These are phyloP conservation scores for Candida insectorum DNA, from an alignment of 805 yeast genomes.

Conservation along the genomic window DNA sequence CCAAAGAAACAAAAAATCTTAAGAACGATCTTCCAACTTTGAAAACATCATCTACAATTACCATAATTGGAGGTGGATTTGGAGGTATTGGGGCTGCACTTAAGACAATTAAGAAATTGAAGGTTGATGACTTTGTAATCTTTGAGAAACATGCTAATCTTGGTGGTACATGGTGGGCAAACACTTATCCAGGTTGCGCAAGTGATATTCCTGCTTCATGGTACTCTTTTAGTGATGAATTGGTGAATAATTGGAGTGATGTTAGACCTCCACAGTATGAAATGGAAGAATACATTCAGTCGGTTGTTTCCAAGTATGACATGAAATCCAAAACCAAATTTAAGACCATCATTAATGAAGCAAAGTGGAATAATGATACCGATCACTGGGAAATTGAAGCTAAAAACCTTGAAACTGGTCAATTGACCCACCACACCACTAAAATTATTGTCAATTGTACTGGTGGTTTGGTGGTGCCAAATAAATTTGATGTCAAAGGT, in stretches of 20 bases:
- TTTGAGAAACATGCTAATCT: slow-evolving; percentile 38
- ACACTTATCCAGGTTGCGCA: slow-evolving; percentile 45
- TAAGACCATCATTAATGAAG: slow-evolving; percentile 17
- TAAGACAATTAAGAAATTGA: slow-evolving; percentile 21
- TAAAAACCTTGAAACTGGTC: slow-evolving; percentile 27
- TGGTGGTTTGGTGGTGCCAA: slow-evolving; percentile 39
- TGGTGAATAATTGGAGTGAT: slow-evolving; percentile 34
- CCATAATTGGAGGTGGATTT: slow-evolving; percentile 41
- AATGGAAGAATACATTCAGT: slow-evolving; percentile 37
- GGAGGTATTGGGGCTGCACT: slow-evolving; percentile 35
- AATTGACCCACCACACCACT: slow-evolving; percentile 25
- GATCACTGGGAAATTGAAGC: slow-evolving; percentile 28
- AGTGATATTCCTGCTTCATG: slow-evolving; percentile 42
- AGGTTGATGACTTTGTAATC: slow-evolving; percentile 27
- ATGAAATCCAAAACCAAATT: slow-evolving; percentile 21
- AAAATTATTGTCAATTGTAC: slow-evolving; percentile 23
- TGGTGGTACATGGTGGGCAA: slow-evolving; percentile 46
- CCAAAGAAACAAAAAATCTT: slow-evolving; percentile 1
- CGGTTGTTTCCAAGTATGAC: slow-evolving; percentile 26
- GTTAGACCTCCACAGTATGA: slow-evolving; percentile 41
- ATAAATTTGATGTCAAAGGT: slow-evolving; percentile 26
- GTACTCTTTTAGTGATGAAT: slow-evolving; percentile 33
- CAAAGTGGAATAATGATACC: slow-evolving; percentile 20
- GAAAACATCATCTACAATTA: slow-evolving; percentile 24
- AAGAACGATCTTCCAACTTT: slow-evolving; percentile 16